Evolutionary conservation across 83 land plant species (phyloP).

Genomic region (Picea abies): DNA sequence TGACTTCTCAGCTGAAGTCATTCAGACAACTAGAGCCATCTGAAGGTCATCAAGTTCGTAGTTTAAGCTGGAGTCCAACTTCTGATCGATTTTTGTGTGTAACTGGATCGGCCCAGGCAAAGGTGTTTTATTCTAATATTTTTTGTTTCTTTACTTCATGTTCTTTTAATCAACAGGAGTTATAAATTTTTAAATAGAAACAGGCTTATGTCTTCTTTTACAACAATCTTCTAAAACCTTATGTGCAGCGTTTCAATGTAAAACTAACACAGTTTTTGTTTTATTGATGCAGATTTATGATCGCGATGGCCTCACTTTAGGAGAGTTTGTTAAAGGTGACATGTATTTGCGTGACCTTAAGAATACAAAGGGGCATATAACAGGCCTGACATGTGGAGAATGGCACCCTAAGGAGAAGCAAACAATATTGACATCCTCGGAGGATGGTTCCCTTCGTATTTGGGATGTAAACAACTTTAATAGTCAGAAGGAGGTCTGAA

Average conservation of each 20-base stretch:
- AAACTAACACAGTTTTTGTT: slow-evolving; percentile 18
- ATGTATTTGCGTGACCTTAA: slow-evolving; percentile 98
- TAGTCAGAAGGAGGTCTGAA: slow-evolving; percentile 89
- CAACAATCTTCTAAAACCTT: slow-evolving; percentile 1
- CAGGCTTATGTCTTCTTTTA: neutral
- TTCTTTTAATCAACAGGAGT: neutral
- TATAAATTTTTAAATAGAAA: neutral
- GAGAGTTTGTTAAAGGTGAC: slow-evolving; percentile 96
- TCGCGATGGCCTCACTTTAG: slow-evolving; percentile 93
- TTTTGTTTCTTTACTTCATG: neutral
- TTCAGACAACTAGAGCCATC: slow-evolving; percentile 94
- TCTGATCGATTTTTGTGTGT: slow-evolving; percentile 93
- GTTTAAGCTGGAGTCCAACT: slow-evolving; percentile 96
- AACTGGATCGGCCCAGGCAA: slow-evolving; percentile 99
- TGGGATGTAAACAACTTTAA: slow-evolving; percentile 98
- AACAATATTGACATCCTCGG: slow-evolving; percentile 92
- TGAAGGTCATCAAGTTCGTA: slow-evolving; percentile 98
- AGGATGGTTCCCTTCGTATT: slow-evolving; percentile 96
- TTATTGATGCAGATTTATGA: slow-evolving; percentile 75
- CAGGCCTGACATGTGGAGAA: slow-evolving; percentile 94
- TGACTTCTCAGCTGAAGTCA: slow-evolving; percentile 87
- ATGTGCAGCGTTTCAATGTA: neutral
- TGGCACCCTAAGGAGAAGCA: slow-evolving; percentile 96
- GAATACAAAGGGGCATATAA: slow-evolving; percentile 97
- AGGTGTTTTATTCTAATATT: slow-evolving; percentile 42